A percentile compares a stretch with the other conserved stretches of the same genome.
Evolutionary conservation across 2,329 filamentous ascomycete species (phyloP).

Genomic region (Pestalotiopsis sp.): DNA sequence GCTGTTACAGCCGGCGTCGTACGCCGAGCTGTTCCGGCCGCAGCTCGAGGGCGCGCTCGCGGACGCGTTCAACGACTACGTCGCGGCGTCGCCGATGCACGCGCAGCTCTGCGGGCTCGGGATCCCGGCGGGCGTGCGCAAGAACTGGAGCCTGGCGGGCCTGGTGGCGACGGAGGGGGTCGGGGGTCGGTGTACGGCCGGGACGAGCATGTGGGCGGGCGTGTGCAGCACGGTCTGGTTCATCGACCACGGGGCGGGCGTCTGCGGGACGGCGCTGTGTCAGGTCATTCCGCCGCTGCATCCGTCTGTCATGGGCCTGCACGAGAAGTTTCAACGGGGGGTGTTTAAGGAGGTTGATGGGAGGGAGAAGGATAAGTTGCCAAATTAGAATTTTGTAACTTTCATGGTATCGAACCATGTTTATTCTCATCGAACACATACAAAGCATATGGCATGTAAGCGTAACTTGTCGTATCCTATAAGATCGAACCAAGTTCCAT

Average conservation of each 20-base stretch:
- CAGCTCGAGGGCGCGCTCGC: slow-evolving; percentile 25
- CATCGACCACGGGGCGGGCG: slow-evolving; percentile 24
- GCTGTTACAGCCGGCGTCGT: slow-evolving; percentile 21
- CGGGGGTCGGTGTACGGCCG: slow-evolving; percentile 20
- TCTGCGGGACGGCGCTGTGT: slow-evolving; percentile 22
- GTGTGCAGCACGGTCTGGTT: slow-evolving; percentile 24
- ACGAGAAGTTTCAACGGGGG: background rate
- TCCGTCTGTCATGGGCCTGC: background rate
- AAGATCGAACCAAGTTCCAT: too few relatives aligned
- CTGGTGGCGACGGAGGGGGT: slow-evolving; percentile 22
- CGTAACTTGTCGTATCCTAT: slow-evolving; percentile 15
- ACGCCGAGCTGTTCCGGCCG: slow-evolving; percentile 25
- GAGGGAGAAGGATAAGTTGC: background rate
- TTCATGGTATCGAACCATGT: background rate
- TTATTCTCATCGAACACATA: slow-evolving; percentile 21
- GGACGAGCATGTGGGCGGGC: slow-evolving; percentile 22
- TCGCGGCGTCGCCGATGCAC: slow-evolving; percentile 16
- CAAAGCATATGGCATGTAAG: slow-evolving; percentile 12
- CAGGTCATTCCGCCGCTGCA: slow-evolving; percentile 10
- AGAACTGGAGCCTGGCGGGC: slow-evolving; percentile 26
- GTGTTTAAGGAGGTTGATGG: background rate
- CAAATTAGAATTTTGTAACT: slow-evolving; percentile 18
- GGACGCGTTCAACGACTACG: slow-evolving; percentile 23
- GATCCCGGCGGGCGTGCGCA: slow-evolving; percentile 20
- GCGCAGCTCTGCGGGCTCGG: slow-evolving; percentile 18